Conservation (phyloP, 192 early-diverging fungal species). For the Coemansia sp. region DNA sequence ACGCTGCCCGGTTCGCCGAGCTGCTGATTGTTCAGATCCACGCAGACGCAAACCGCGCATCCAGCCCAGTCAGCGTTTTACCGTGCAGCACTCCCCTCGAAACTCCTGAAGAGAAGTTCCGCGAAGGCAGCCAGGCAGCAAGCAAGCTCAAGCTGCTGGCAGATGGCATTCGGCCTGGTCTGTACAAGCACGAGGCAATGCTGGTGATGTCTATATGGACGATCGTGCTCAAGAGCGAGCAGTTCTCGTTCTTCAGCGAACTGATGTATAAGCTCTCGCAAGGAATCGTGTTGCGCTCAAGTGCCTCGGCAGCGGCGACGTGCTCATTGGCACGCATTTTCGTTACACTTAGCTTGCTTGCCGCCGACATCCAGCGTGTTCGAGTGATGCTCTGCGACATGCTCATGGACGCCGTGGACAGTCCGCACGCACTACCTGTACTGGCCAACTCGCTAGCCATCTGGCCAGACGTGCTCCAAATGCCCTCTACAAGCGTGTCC, state of each 20-base stretch:
- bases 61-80: neutral
- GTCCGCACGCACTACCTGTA: slow-evolving; percentile 40
- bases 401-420: slow-evolving; percentile 52
- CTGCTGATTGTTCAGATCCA: slow-evolving; percentile 14
- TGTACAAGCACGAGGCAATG: slow-evolving; percentile 29
- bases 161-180: slow-evolving; percentile 2
- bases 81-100: slow-evolving; percentile 5
- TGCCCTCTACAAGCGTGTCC: slow-evolving; percentile 3
- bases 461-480: slow-evolving; percentile 35
- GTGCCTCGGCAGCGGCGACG: slow-evolving; percentile 11
- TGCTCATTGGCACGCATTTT: slow-evolving; percentile 48
- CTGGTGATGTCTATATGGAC: slow-evolving; percentile 29
- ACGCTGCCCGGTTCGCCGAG: slow-evolving; percentile 11
- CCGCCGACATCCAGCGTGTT: slow-evolving; percentile 41
- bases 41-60: slow-evolving; percentile 3
- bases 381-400: slow-evolving; percentile 45
- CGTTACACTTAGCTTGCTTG: slow-evolving; percentile 30
- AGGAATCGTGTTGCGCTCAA: slow-evolving; percentile 21
- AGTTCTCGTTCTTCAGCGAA: slow-evolving; percentile 19
- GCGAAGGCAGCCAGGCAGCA: slow-evolving; percentile 5
- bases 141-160: slow-evolving; percentile 1
- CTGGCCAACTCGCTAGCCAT: slow-evolving; percentile 37
- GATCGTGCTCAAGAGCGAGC: slow-evolving; percentile 27
- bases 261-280: slow-evolving; percentile 35
- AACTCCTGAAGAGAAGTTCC: neutral